Conservation (phyloP, 768 basidiomycete species). For the Lactarius vividus region DNA sequence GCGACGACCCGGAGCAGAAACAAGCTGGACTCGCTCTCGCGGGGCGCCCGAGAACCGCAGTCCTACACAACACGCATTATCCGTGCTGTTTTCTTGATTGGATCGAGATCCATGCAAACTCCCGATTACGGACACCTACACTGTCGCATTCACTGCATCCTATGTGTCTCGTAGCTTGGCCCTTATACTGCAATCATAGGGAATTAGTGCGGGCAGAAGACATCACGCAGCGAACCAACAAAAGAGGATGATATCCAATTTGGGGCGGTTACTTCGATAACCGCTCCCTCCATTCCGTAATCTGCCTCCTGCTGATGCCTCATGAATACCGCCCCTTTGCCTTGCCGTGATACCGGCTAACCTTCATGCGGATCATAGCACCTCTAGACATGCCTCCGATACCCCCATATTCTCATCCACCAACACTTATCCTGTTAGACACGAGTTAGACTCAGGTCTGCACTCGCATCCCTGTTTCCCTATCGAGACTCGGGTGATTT, state of each 20-base stretch:
- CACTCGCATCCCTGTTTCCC: not conserved
- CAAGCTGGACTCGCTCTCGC: not conserved
- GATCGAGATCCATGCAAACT: not conserved
- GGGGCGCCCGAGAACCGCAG: not conserved
- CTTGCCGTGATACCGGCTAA: constrained; percentile 6
- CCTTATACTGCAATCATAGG: not conserved
- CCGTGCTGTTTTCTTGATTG: constrained; percentile 8
- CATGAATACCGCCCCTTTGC: constrained; percentile 14
- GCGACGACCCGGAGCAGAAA: not conserved
- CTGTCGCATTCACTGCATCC: not conserved
- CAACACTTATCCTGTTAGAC: not conserved
- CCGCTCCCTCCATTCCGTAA: constrained; percentile 6
- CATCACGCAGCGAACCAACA: not conserved
- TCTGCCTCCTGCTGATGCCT: constrained; percentile 3
- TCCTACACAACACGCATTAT: constrained; percentile 9
- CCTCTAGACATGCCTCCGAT: not conserved
- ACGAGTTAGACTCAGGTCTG: not conserved
- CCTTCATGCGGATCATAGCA: not conserved
- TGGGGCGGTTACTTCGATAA: not conserved
- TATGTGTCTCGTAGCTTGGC: not conserved
- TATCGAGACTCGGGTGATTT: not conserved
- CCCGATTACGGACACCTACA: not conserved
- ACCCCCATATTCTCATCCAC: not conserved
- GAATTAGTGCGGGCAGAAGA: not conserved
- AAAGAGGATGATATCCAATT: not conserved